These are phyloP conservation scores for Myotisia sp. DNA, from an alignment of 2,329 filamentous ascomycete species.

Conservation along the genomic window DNA sequence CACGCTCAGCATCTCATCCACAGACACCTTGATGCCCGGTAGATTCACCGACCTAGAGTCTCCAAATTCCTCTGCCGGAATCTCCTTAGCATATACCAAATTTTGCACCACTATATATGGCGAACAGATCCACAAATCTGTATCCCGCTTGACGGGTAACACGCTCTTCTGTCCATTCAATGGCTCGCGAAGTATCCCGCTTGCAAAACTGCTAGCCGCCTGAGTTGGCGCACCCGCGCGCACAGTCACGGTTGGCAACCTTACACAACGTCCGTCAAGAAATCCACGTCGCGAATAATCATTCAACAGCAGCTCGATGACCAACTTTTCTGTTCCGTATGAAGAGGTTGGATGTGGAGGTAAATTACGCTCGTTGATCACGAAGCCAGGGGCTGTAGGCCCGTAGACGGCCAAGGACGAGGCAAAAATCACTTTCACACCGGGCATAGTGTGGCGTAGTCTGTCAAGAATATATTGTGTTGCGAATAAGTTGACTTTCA, in stretches of 20 bases:
- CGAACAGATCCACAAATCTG: slow-evolving; percentile 45
- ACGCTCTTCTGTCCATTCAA: slow-evolving; percentile 37
- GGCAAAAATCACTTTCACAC: slow-evolving; percentile 36
- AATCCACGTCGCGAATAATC: slow-evolving; percentile 39
- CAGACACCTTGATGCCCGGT: slow-evolving; percentile 41
- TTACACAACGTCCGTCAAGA: slow-evolving; percentile 33
- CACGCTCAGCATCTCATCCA: slow-evolving; percentile 48
- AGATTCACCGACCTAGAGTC: slow-evolving; percentile 40
- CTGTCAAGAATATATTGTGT: slow-evolving; percentile 36
- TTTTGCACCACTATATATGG: slow-evolving; percentile 42
- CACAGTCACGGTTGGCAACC: slow-evolving; percentile 40
- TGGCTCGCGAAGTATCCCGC: slow-evolving; percentile 40
- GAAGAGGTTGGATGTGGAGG: slow-evolving; percentile 35
- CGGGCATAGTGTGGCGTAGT: slow-evolving; percentile 32
- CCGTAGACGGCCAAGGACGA: slow-evolving; percentile 39
- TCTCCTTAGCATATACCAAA: slow-evolving; percentile 37
- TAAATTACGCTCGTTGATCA: slow-evolving; percentile 33
- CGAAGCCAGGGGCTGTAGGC: slow-evolving; percentile 29
- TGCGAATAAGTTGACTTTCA: slow-evolving; percentile 38
- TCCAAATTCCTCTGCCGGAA: slow-evolving; percentile 39
- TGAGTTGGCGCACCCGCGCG: slow-evolving; percentile 38
- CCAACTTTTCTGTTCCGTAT: slow-evolving; percentile 40
- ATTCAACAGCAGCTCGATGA: slow-evolving; percentile 37
- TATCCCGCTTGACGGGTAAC: slow-evolving; percentile 38
- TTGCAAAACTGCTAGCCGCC: slow-evolving; percentile 39